Evolutionary conservation across 2,329 filamentous ascomycete species (phyloP).

Genomic region (Colletotrichum sansevieriae): DNA sequence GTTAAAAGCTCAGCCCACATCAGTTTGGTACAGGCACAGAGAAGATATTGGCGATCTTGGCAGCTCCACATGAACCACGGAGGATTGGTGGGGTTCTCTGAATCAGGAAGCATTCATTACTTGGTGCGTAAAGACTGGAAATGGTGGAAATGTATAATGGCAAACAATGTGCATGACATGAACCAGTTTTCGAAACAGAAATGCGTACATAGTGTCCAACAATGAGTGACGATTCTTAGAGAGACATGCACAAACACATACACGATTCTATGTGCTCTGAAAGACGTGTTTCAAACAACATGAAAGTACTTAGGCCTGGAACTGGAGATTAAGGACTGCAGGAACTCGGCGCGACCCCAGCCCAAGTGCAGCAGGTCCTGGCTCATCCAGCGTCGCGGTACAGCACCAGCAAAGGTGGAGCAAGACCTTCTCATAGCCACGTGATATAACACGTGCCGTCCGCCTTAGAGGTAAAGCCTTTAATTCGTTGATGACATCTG

Average conservation of each 20-base stretch:
- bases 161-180: too few species aligned
- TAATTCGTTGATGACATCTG: conserved; percentile 37
- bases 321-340: conserved; percentile 22
- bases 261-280: too few species aligned
- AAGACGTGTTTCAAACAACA: neutral
- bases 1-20: too few species aligned
- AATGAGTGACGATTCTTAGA: too few species aligned
- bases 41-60: neutral
- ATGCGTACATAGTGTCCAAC: too few species aligned
- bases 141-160: too few species aligned
- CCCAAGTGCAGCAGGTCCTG: neutral
- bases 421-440: neutral
- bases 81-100: conserved; percentile 22
- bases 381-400: too few species aligned
- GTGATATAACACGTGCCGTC: conserved; percentile 3
- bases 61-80: conserved; percentile 23
- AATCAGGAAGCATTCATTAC: neutral
- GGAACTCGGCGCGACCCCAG: conserved; percentile 16
- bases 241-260: too few species aligned
- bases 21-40: too few species aligned
- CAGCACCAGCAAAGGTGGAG: too few species aligned
- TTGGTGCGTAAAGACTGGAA: too few species aligned
- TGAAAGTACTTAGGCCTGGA: neutral
- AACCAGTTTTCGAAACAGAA: too few species aligned
- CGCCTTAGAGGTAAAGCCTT: neutral